Base-by-base conservation (phyloP, 2,329 filamentous ascomycete genomes). In the Microdochium nivale region DNA sequence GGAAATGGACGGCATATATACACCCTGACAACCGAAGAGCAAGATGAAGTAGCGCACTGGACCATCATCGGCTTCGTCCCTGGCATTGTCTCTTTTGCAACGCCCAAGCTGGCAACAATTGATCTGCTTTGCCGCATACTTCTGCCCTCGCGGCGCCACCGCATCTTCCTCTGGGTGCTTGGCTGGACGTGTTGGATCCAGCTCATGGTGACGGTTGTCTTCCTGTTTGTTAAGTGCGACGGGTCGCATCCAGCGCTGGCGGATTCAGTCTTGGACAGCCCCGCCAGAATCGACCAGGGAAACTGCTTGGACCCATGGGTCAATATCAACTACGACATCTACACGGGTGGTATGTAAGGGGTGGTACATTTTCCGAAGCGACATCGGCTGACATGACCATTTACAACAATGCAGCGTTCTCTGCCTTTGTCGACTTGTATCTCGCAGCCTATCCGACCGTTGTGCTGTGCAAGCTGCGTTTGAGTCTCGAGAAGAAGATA, bases 101-200 rank as follows among this genome's bases (percentile, higher is more conserved):
- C 73, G 1, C 71, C 71, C 3, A 74, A 74, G 58, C 60, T 73
- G 10, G 70, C 69, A 32, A 69, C 71, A 37, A 64, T 71, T 8
- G 59, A 63, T 2, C 62, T 74, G 2, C 60, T 74, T 3, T 61
- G 61, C 3, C 64, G 66, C 7, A 61, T 73, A 11, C 56, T 73
- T 48, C 70, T 70, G 55, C 70, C 71, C 1, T 59, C 61, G 25
- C 55, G 53, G 19, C 30, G 49, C 9, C 70, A 73, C 51, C 54
- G 37, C 14, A 57, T 60, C 3, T 58, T 72, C 48, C 60, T 74
- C 19, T 74, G 70, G 70, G 23, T 43, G 0, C 51, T 76, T 24
- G 63, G 62, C 1, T 56, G 57, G 3, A 32, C 61, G 5, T 67
- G 64, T 23, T 55, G 66, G 10, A 32, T 65, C 10, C 60, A 64